Base-by-base conservation (phyloP, 352 stramenopile genomes). In the Phytophthora tentaculata region DNA sequence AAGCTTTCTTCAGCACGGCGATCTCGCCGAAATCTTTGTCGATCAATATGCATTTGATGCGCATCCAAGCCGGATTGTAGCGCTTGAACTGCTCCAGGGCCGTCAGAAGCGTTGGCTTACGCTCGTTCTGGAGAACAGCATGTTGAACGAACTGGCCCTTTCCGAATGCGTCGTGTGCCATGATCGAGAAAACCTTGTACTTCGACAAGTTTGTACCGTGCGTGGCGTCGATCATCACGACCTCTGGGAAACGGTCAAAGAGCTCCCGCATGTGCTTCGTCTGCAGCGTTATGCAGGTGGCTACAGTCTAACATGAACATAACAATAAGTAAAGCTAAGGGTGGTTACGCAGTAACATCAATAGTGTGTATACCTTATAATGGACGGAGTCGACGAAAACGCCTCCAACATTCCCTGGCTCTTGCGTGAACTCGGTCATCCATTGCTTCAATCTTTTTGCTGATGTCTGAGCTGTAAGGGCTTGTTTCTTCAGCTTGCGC, bases 11-110 rank as follows among this genome's bases (percentile, higher is more conserved):
- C 10, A 76, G 39, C 17, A 61, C 47, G 0, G 1, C 22, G 1
- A 69, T 66, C 32, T 78, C 67, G 0, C 53, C 70, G 50, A 82
- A 79, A n/a, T 77, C 68, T 35, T 80, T 74, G 35, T 77, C 62
- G 13, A 75, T 67, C 7, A 78, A 10, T 2, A 77, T 64, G 23
- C 35, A 62, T 20, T 64, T 16, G 0, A 80, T 49, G 4, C 64
- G 48, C 0, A 2, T 39, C 59, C 60, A 80, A 0, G 22, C 29
- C 0, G 66, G 61, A 17, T 80, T 71, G 53, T 56, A 44, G 1
- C 35, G 32, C 29, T 74, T 76, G 60, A 76, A 76, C 22, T 61
- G 32, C 20, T 61, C 55, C 7, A 76, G 50, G 12, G 56, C 56
- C 0, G 51, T 64, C 19, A 62, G 2, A 1, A 77, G 61, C 12